Evolutionary conservation across 352 stramenopile genomes (phyloP), one percentile per base, ranked within the genome.

Genomic region (Phytopythium cucurbitacearum): DNA sequence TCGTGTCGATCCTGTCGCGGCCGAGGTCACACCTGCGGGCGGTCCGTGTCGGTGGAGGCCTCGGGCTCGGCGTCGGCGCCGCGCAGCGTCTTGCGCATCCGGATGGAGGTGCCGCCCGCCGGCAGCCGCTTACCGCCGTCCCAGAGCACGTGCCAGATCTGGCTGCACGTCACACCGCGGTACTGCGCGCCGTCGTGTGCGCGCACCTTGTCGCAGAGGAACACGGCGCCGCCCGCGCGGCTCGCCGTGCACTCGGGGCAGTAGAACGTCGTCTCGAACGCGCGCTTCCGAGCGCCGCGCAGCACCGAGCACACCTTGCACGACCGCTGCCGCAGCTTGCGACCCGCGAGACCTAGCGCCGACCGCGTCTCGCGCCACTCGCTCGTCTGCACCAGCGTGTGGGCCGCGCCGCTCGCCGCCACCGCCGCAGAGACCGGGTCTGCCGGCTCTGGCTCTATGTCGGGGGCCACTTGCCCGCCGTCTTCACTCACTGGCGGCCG

Each of bases 241-340:
- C 56, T 52, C 15, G 60, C 54, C 11, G 60, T 67, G 48, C 65
- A 73, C 39, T 64, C 53, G 12, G 42, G 38, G 15, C 65, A 70
- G 37, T 66, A 73, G 43, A 50, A 63, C 13, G 65, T 64, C 12
- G 65, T 67, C 37, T 51, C 47, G 53, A 56, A 64, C 3, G 59
- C 50, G 28, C 65, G 57, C 28, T 54, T 60, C 33, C 65, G 57
- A 32, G 57, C 55, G 13, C 61, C 54, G 39, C 62, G 58, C 50
- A 73, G 47, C n/a, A 63, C 38, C 33, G 59, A 67, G 40, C 65
- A 73, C n/a, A 70, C 65, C 64, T 70, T 73, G 38, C 61, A 73
- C 4, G 57, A 57, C 32, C 60, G 60, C 42, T 65, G 65, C 13
- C 61, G 65, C 52, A 59, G 64, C 33, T 62, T 73, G 35, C 63